phyloP scores from a whole-genome alignment of 495 filamentous ascomycete species.

The Neurospora sp. region DNA sequence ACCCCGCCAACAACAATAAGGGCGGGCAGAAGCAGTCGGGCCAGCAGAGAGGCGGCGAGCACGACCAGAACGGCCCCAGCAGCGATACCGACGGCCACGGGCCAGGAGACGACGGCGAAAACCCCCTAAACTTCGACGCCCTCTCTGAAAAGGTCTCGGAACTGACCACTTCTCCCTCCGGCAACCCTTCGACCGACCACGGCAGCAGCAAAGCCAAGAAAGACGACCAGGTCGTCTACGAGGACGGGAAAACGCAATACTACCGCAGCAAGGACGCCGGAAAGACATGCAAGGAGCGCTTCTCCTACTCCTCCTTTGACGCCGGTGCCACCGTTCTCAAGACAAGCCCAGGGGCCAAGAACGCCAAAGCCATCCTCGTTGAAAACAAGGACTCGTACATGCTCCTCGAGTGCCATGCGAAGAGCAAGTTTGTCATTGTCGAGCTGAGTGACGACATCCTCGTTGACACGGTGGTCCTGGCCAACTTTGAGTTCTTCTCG shows the following conservation, averaged over 20 bases:
- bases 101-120: constrained; percentile 82
- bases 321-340: constrained; percentile 91
- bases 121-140: constrained; percentile 77
- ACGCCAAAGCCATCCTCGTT: constrained; percentile 73
- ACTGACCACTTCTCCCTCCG: constrained; percentile 16
- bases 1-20: constrained; percentile 57
- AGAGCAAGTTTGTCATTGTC: constrained; percentile 90
- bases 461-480: constrained; percentile 88
- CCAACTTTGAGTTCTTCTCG: constrained; percentile 98
- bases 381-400: constrained; percentile 99
- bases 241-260: constrained; percentile 38
- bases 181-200: constrained; percentile 20
- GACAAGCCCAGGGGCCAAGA: constrained; percentile 73
- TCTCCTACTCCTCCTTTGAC: constrained; percentile 95
- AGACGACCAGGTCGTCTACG: constrained; percentile 33
- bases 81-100: constrained; percentile 25
- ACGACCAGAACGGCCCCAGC: constrained; percentile 19
- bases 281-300: constrained; percentile 80
- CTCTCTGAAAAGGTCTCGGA: constrained; percentile 36
- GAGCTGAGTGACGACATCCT: constrained; percentile 85
- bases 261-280: constrained; percentile 82
- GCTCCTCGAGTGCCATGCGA: constrained; percentile 77
- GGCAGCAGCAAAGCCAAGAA: constrained; percentile 28
- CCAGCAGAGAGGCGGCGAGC: constrained; percentile 5
- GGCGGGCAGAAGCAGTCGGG: constrained; percentile 31